Percentiles rank a stretch among this genome's conserved stretches.
These are phyloP conservation scores for Leccinum variicolor DNA, from an alignment of 768 basidiomycete genomes.

Conservation along the genomic window DNA sequence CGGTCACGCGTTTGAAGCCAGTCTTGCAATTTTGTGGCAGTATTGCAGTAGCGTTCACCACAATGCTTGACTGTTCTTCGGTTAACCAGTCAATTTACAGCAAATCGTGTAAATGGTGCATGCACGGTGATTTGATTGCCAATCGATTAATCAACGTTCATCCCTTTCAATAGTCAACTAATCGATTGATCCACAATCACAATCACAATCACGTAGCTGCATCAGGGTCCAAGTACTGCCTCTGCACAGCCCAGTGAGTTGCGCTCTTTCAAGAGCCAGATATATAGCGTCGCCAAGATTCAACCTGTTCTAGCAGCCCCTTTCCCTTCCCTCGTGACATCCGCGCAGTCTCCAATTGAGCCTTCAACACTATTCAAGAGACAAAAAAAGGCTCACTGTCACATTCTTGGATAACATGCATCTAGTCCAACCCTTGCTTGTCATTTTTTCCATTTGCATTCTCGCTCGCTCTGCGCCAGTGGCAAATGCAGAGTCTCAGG, in stretches of 20 bases:
- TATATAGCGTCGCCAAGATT: neutral
- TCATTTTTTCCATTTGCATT: neutral
- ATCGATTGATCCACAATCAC: neutral
- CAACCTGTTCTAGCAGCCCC: neutral
- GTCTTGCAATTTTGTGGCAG: neutral
- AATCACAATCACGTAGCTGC: neutral
- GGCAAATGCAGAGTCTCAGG: neutral
- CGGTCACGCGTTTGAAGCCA: neutral
- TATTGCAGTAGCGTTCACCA: neutral
- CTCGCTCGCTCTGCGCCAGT: neutral
- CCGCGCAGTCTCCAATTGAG: neutral
- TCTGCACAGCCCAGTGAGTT: neutral
- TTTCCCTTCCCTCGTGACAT: neutral
- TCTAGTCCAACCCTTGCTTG: neutral
- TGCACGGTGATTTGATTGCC: neutral
- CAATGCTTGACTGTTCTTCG: neutral
- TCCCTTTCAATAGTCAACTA: neutral
- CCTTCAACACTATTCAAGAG: neutral
- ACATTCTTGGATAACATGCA: neutral
- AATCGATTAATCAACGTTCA: neutral
- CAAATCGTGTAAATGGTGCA: neutral
- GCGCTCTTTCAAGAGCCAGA: neutral
- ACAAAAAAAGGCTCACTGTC: neutral
- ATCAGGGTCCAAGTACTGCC: neutral
- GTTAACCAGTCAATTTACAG: neutral